These are phyloP conservation scores for Pythium myriotylum DNA, from an alignment of 352 stramenopile species.

Conservation along the genomic window DNA sequence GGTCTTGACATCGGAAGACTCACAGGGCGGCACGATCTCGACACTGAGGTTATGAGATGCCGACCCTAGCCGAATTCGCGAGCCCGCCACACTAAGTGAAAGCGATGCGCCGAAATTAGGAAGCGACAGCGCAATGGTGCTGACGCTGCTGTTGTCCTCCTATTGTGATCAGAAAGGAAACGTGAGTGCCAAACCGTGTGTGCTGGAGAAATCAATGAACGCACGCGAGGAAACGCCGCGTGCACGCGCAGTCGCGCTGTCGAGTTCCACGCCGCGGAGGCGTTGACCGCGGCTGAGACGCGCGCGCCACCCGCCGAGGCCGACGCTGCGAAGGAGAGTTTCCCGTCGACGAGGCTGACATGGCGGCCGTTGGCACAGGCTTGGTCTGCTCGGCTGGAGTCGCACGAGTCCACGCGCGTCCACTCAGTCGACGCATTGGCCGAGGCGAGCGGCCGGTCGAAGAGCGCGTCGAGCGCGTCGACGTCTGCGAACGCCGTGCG, in stretches of 20 bases:
- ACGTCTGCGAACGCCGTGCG: slow-evolving; percentile 16
- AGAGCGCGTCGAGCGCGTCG: slow-evolving; percentile 7
- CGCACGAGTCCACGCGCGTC: slow-evolving; percentile 19
- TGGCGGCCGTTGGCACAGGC: slow-evolving; percentile 6
- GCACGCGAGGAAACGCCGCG: slow-evolving; percentile 10
- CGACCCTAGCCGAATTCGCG: slow-evolving; percentile 10
- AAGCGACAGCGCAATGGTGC: slow-evolving; percentile 16
- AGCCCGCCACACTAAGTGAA: slow-evolving; percentile 8
- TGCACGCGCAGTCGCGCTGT: slow-evolving; percentile 20
- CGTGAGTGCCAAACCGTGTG: not conserved
- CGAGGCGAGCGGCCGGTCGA: not conserved
- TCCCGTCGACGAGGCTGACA: slow-evolving; percentile 13
- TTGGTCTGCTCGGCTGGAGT: not conserved
- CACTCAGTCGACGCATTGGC: not conserved
- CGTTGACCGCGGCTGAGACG: slow-evolving; percentile 1
- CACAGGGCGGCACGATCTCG: slow-evolving; percentile 18
- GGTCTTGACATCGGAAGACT: not conserved
- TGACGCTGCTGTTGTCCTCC: not conserved
- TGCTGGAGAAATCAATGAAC: not conserved
- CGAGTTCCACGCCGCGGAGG: not conserved
- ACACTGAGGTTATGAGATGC: slow-evolving; percentile 13
- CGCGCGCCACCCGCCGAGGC: not conserved
- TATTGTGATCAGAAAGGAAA: not conserved
- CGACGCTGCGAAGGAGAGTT: slow-evolving; percentile 16
- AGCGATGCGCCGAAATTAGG: slow-evolving; percentile 6